Base-by-base conservation (phyloP, 2,329 filamentous ascomycete species). In the Sporothrix brunneoviolacea region DNA sequence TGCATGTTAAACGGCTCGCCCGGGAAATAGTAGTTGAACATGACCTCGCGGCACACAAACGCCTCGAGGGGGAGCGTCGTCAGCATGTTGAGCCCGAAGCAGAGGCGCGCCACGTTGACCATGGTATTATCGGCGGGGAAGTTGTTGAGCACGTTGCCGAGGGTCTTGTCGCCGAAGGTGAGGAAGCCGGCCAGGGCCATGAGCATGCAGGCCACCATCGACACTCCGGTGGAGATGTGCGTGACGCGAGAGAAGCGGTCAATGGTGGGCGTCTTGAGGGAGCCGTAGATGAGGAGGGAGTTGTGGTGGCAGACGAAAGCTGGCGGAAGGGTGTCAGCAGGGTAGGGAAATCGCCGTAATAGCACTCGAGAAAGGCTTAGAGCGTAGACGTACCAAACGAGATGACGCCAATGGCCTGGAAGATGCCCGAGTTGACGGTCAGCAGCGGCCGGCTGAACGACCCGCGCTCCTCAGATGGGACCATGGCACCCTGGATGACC, bases 61-160 rank as follows among this genome's bases (percentile, higher is more conserved):
- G 90, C 91, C 73, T 98, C 93, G 54, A 98, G 83, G 0, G 93
- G 93, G 32, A 98, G 75, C 2, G 93, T 97, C 13, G 93, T 96
- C 61, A 98, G 82, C 93, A 98, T 98, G 75, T 98, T 98, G 58
- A 98, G 79, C 2, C 93, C 93, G 64, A 98, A 97, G 70, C 89
- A 96, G 45, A 98, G 77, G 48, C 93, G 85, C 19, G 93, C 93
- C 52, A 98, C 77, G 68, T 96, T 97, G 64, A 97, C 90, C 81
- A 97, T 85, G 59, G 84, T 76, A 68, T 95, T 97, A 68, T 94
- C 83, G 18, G 83, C 75, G 2, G 91, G 87, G 64, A 98, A 97
- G 71, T 98, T 98, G 75, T 98, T 98, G 61, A 98, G 82, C 47
- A 98, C 89, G 66, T 98, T 98, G 64, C 93, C 93, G 58, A 90